Base-by-base conservation (phyloP, 228 moss, liverwort and hornwort species). In the Sphagnum fallax region DNA sequence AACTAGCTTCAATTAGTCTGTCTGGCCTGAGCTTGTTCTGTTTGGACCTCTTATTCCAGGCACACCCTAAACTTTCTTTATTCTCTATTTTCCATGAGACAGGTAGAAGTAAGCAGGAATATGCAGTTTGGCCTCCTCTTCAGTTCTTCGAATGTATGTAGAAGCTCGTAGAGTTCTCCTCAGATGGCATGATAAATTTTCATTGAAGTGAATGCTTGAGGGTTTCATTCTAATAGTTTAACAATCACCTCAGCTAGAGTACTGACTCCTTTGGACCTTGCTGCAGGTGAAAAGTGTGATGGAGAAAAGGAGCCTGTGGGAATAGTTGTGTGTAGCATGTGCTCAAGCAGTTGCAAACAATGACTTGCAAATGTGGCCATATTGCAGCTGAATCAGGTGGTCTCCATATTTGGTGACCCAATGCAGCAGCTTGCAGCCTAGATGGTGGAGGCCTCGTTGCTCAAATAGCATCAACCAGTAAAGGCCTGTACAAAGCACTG, bases 371-470 rank as follows among this genome's bases (percentile, higher is more conserved):
- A 90, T 51, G 84, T 84, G 53, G 68, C 82, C 53, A 76, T 93
- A 47, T 79, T 82, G 0, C 85, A 91, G 64, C 70, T 93, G 74
- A 89, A 84, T 79, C 77, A 83, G 61, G 78, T 81, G 77, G 87
- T 93, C 55, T 85, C 87, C 6, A 90, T 85, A 6, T 87, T 87
- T 5, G 93, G 93, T 4, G 87, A 93, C 60, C 83, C 93, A 10
- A 93, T 93, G 78, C 87, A 91, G 68, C 87, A 90, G 13, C 71
- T 93, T 72, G 93, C 90, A 0, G 90, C 93, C 6, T 93, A 93
- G 73, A 89, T 91, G 85, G 83, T 89, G 58, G 90, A 93, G 69
- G 89, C 4, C 69, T 93, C 52, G 89, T 91, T 32, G 93, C 90
- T 55, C 88, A 88, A 51, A 66, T 85, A 62, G 89, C 90, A 1